phyloP scores from a whole-genome alignment of 176 grass and related monocot genomes.

The Rhynchospora tenuis region DNA sequence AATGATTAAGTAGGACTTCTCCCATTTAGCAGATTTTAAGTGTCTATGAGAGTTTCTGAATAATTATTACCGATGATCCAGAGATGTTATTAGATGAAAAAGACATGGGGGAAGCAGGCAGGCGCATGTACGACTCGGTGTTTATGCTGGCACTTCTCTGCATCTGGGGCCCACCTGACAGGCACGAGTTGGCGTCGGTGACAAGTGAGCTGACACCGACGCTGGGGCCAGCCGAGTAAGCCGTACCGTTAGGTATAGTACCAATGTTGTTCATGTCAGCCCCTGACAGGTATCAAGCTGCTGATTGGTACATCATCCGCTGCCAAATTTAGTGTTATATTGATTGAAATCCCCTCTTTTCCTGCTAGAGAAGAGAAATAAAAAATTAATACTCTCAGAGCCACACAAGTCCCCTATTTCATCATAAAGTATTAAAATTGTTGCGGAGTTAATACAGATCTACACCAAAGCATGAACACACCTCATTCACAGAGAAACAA shows the following conservation, averaged over 20 bases:
- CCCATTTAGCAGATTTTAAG: neutral
- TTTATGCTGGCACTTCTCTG: slow-evolving; percentile 85
- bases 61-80: slow-evolving; percentile 59
- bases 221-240: slow-evolving; percentile 77
- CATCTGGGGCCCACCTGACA: slow-evolving; percentile 74
- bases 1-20: neutral
- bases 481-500: neutral
- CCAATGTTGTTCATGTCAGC: slow-evolving; percentile 9
- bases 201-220: slow-evolving; percentile 89
- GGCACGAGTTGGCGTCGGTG: slow-evolving; percentile 79
- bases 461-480: neutral
- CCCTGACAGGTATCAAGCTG: neutral
- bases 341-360: neutral
- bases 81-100: slow-evolving; percentile 99
- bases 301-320: neutral
- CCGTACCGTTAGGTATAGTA: slow-evolving; percentile 37
- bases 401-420: neutral
- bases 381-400: neutral
- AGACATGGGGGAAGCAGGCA: slow-evolving; percentile 95
- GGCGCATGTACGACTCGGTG: slow-evolving; percentile 76
- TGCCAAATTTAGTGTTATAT: neutral
- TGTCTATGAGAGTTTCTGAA: neutral
- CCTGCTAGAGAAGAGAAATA: neutral
- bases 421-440: neutral
- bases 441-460: neutral